Base-by-base conservation (phyloP, 2,329 filamentous ascomycete genomes). In the Hymenotorrendiella dingleyae region DNA sequence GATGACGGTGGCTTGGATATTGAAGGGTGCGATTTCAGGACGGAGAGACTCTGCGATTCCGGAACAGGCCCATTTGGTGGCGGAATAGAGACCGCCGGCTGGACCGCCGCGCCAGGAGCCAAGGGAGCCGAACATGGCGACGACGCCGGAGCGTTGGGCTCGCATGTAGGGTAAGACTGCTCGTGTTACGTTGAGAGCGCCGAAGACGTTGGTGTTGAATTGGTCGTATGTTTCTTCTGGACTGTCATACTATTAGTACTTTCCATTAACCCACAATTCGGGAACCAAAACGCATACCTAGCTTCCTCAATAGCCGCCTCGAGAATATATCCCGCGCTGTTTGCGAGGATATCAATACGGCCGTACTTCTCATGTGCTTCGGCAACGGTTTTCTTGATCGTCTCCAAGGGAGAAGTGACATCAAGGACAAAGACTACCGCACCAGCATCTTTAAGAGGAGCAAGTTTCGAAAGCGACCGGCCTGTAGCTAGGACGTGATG, bases 181-280 rank as follows among this genome's bases (percentile, higher is more conserved):
- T 6, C 69, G 68, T 21, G 67, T 64, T 0, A 73, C 66, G 45
- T 70, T 73, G 37, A 73, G 57, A 12, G 62, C 58, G 6, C 72
- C 74, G 48, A 76, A 72, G 32, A 78, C 71, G 42, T 78, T 79
- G 27, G 72, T 73, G 56, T 70, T 67, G 58, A 74, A 75, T 9
- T 57, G 49, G 17, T 63, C 56, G 30, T 59, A 58, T 17, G 65
- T 62, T 52, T 72, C 67, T n/a, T 61, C 54, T 9, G 62, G 60
- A 8, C 63, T 46, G 10, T 20, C 3, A n/a, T 64, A 54, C 54
- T 19, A 24, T 12, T 30, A 5, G 4, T 6, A 20, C 2, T 58
- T 40, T 62, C 63, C 48, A 60, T 62, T 43, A 43, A 48, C 6
- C 59, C 5, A 19, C 4, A 9, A 20, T 20, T 32, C 20, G 3